These are phyloP conservation scores for Anethum foeniculum DNA, from an alignment of 140 eudicot genomes.

Conservation along the genomic window DNA sequence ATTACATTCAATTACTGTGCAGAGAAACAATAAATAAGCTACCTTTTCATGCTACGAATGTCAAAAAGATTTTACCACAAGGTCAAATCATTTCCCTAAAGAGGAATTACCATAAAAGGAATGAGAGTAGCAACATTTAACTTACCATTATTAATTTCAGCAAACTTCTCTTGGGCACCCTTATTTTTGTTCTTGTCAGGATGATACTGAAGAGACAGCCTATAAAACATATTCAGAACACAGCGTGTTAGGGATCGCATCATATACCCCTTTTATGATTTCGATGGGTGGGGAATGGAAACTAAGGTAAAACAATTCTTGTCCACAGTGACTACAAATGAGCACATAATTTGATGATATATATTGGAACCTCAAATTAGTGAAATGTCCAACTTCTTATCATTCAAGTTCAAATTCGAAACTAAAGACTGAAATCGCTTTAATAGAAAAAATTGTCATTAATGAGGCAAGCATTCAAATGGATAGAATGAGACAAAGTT, in stretches of 20 bases:
- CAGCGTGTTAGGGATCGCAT: background rate
- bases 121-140: background rate
- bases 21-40: background rate
- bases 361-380: background rate
- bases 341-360: background rate
- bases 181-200: conserved; percentile 96
- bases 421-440: background rate
- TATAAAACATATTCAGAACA: conserved; percentile 23
- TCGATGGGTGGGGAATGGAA: background rate
- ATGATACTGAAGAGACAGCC: conserved; percentile 92
- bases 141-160: conserved; percentile 89
- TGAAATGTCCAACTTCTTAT: background rate
- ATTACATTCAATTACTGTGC: background rate
- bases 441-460: background rate
- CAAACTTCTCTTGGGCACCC: conserved; percentile 92
- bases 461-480: background rate
- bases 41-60: background rate
- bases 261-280: background rate
- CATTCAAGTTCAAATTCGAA: background rate
- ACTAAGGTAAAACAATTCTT: background rate
- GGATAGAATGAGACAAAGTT: background rate
- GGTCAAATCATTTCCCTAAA: background rate
- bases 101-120: background rate
- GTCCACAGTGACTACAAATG: background rate
- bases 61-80: background rate